phyloP scores from a whole-genome alignment of 371 early-diverging fungal genomes.

The Basidiobolus meristosporus region DNA sequence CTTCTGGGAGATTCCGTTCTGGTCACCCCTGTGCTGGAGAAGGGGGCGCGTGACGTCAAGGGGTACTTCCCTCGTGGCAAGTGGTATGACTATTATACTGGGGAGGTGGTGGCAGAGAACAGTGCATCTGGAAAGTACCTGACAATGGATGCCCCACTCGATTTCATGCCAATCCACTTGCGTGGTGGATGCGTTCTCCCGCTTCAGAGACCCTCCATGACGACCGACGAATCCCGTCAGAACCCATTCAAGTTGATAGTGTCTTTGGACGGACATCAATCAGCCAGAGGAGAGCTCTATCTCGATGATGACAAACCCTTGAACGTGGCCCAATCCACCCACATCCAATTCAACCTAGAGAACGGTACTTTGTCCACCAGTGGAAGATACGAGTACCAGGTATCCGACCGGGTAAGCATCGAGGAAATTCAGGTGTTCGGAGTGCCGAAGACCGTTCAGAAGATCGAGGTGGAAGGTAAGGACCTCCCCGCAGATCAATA shows the following conservation, averaged over 20 bases:
- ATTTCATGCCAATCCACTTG: constrained; percentile 11
- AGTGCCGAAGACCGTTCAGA: no score
- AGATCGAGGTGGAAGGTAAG: no score
- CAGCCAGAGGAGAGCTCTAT: no score
- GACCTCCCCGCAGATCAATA: no score
- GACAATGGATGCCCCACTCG: constrained; percentile 1
- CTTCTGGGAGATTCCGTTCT: constrained; percentile 29
- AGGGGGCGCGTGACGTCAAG: constrained; percentile 14
- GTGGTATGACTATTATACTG: constrained; percentile 26
- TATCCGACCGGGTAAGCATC: no score
- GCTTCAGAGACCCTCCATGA: constrained; percentile 23
- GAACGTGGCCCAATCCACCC: no score
- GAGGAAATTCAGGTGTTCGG: no score
- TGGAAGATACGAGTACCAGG: no score
- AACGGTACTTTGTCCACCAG: no score
- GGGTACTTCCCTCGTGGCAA: constrained; percentile 22
- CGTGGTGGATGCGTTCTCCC: constrained; percentile 17
- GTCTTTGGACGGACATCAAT: no score
- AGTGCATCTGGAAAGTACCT: constrained; percentile 1
- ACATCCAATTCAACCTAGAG: no score
- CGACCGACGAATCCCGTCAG: constrained; percentile 17
- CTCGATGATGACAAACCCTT: no score
- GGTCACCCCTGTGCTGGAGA: constrained; percentile 23
- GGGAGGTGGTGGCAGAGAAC: constrained; percentile 7
- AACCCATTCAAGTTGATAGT: constrained; percentile 20